Conservation (phyloP, 768 basidiomycete genomes). For the Lyophyllum shimeji region DNA sequence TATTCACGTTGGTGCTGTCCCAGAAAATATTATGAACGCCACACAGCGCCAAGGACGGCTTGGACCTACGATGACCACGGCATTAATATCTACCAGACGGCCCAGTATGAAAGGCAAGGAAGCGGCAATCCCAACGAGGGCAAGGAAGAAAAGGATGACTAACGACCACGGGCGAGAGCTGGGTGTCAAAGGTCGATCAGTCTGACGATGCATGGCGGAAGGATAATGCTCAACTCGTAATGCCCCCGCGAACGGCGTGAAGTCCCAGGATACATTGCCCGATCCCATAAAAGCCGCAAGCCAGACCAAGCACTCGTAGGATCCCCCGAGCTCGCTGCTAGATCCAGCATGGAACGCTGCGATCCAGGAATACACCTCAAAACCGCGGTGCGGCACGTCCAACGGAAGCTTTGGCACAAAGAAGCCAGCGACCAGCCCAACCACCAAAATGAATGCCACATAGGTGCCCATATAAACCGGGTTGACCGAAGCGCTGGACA, state of each 20-base stretch:
- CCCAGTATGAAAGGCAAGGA: constrained; percentile 35
- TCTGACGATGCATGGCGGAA: not conserved
- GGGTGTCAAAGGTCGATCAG: constrained; percentile 1
- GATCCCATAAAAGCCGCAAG: constrained; percentile 33
- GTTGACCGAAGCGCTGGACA: constrained; percentile 26
- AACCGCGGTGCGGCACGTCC: constrained; percentile 28
- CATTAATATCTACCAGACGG: constrained; percentile 34
- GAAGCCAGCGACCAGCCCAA: constrained; percentile 31
- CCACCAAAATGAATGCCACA: constrained; percentile 22
- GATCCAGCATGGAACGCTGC: constrained; percentile 32
- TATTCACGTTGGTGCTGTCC: constrained; percentile 29
- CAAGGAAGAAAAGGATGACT: constrained; percentile 34
- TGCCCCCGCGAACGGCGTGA: constrained; percentile 24
- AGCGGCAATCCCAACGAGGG: constrained; percentile 27
- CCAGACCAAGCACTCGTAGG: constrained; percentile 29
- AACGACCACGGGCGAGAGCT: constrained; percentile 39
- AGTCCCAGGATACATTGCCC: constrained; percentile 32
- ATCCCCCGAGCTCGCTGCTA: constrained; percentile 31
- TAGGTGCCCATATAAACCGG: constrained; percentile 22
- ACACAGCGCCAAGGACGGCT: not conserved
- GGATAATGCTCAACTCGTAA: constrained; percentile 34
- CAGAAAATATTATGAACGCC: not conserved
- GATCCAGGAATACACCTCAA: constrained; percentile 30
- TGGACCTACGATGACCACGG: constrained; percentile 27
- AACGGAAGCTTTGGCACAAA: constrained; percentile 28